These are phyloP conservation scores for Hansenula lynferdii DNA, from an alignment of 1,139 yeast species.

Conservation along the genomic window DNA sequence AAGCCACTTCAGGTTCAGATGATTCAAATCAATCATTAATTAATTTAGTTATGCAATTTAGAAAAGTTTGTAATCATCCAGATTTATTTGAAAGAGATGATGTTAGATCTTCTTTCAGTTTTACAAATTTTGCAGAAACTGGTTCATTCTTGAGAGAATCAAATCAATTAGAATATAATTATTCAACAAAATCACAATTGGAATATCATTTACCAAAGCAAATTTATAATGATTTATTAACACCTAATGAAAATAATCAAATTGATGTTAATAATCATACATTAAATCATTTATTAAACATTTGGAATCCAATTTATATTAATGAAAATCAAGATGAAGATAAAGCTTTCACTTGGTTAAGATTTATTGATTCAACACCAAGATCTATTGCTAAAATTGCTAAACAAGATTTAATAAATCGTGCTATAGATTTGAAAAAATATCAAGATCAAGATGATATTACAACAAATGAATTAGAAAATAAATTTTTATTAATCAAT, in stretches of 20 bases:
- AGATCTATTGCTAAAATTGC: conserved; percentile 39
- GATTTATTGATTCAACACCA: conserved; percentile 49
- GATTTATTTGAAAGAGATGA: conserved; percentile 97
- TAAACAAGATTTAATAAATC: conserved; percentile 40
- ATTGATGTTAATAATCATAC: conserved; percentile 42
- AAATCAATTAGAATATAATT: conserved; percentile 50
- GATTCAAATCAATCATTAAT: conserved; percentile 69
- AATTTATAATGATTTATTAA: conserved; percentile 63
- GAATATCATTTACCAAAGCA: conserved; percentile 58
- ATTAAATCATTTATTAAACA: conserved; percentile 33
- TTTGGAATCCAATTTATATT: conserved; percentile 37
- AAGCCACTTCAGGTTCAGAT: conserved; percentile 53
- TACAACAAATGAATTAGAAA: conserved; percentile 13
- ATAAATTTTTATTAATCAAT: conserved; percentile 36
- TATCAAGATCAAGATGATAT: conserved; percentile 33
- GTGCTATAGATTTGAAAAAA: conserved; percentile 48
- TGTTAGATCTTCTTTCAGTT: conserved; percentile 76
- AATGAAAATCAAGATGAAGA: conserved; percentile 22
- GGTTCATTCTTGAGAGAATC: conserved; percentile 66
- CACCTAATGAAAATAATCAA: conserved; percentile 44
- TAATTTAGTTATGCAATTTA: conserved; percentile 96
- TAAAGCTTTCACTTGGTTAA: conserved; percentile 37
- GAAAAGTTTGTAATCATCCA: conserved; percentile 98
- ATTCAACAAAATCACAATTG: conserved; percentile 63
- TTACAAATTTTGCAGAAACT: conserved; percentile 73